Evolutionary conservation across 169 alveolate genomes (phyloP).

Genomic region (Plasmodium ovale): DNA sequence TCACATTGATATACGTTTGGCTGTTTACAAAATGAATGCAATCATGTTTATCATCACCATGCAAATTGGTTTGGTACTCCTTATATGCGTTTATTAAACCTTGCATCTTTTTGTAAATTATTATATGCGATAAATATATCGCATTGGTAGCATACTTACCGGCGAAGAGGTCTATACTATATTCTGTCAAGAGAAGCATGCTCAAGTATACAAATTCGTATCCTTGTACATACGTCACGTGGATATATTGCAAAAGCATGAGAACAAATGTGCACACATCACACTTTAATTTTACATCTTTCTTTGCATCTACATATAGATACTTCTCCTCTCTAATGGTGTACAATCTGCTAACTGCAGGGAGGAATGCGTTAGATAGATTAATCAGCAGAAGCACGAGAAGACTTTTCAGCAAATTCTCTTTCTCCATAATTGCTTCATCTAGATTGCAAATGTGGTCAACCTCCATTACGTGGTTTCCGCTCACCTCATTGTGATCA

Average conservation of each 20-base stretch:
- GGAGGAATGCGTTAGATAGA: conserved; percentile 20
- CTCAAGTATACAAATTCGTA: conserved; percentile 55
- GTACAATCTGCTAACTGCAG: conserved; percentile 14
- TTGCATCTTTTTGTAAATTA: conserved; percentile 13
- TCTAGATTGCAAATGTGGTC: conserved; percentile 23
- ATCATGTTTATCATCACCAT: neutral
- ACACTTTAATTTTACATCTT: conserved; percentile 3
- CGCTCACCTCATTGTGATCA: neutral
- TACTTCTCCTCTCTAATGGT: conserved; percentile 7
- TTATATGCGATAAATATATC: conserved; percentile 9
- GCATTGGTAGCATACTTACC: neutral
- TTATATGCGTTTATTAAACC: conserved; percentile 5
- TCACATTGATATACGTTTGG: neutral
- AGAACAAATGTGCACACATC: conserved; percentile 11
- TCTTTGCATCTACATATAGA: neutral
- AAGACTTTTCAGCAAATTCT: neutral
- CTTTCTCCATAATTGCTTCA: neutral
- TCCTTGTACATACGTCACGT: conserved; percentile 28
- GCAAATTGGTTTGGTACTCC: neutral
- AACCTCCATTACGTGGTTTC: too few species aligned
- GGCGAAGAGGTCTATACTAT: conserved; percentile 4
- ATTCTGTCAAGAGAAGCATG: conserved; percentile 22
- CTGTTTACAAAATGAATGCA: neutral
- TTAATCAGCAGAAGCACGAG: conserved; percentile 20
- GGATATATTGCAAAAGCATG: neutral